Base-by-base conservation (phyloP, 2,329 filamentous ascomycete species). In the Trichoderma polysporum region DNA sequence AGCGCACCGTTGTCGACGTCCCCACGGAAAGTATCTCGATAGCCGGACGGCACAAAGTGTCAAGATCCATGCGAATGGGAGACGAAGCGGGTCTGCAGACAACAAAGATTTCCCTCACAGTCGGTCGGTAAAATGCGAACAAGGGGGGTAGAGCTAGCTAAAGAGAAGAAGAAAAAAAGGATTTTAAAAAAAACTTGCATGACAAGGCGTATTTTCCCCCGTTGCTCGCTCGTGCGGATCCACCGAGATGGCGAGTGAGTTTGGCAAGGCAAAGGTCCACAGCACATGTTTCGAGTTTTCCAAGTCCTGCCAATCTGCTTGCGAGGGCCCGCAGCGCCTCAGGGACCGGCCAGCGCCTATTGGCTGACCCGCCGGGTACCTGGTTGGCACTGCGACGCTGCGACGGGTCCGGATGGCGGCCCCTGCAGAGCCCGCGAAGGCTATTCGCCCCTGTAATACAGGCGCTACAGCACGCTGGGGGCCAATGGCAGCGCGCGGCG, bases 281-380 rank as follows among this genome's bases (percentile, higher is more conserved):
- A n/a, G 52, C 62, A 37, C 62, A 47, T 65, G 41, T 65, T 47
- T 45, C 62, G 52, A 35, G 52, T 37, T 50, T 50, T 25, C 29
- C 49, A 54, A 58, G 37, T 47, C 63, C 53, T 56, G 29, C 37
- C 59, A 62, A 29, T 41, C 29, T 25, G 39, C 22, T 37, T 56
- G 35, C 33, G 35, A 56, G 19, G 60, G 15, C 60, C 60, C 60
- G 41, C 60, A 25, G 31, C 66, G 53, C 60, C 67, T 67, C 72
- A 75, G 74, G 73, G 66, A 76, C 73, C 61, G 33, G 29, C 29
- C n/a, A 61, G 10, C 57, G 19, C 56, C 69, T 25, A 77, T 77
- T 77, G 76, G 76, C 50, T 64, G 60, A 37, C 9, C 10, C n/a
- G 29, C 54, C 68, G 67, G 68, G 73, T 74, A 70, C 74, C 74